Conservation (phyloP, 805 yeast genomes). For the Yamadazyma tumulicola region DNA sequence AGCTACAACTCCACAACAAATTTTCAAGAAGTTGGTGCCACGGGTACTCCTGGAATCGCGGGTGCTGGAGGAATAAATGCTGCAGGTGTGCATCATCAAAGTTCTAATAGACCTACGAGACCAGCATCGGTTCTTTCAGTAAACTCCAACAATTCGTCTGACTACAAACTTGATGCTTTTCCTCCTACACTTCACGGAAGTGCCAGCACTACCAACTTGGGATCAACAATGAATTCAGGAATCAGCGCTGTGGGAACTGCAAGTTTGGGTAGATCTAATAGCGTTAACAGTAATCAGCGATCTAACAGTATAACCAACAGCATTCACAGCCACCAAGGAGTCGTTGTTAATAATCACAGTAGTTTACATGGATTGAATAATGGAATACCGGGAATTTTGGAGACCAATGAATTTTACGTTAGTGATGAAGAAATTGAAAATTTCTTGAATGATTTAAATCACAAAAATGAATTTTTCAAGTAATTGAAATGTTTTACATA, state of each 20-base stretch:
- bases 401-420: conserved; percentile 13
- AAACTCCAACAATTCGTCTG: conserved; percentile 34
- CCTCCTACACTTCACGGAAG: conserved; percentile 10
- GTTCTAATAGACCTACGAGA: conserved; percentile 14
- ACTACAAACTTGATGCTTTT: conserved; percentile 8
- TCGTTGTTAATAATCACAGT: not conserved
- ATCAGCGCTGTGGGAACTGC: not conserved
- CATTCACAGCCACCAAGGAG: not conserved
- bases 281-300: conserved; percentile 11
- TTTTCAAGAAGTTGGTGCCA: no score
- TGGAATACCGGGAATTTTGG: conserved; percentile 7
- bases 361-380: conserved; percentile 1
- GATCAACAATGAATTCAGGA: not conserved
- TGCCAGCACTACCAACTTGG: conserved; percentile 5
- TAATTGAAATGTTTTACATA: no score
- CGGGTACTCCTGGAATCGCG: not conserved
- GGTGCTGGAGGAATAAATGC: not conserved
- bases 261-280: conserved; percentile 2
- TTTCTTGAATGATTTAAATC: conserved; percentile 8
- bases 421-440: conserved; percentile 14
- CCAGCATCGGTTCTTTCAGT: conserved; percentile 41
- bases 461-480: not conserved
- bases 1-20: no score
- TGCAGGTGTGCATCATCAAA: no score
- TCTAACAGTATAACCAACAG: conserved; percentile 1